phyloP scores from a whole-genome alignment of 108 stramenopile genomes.

The Cyclotella sp. region DNA sequence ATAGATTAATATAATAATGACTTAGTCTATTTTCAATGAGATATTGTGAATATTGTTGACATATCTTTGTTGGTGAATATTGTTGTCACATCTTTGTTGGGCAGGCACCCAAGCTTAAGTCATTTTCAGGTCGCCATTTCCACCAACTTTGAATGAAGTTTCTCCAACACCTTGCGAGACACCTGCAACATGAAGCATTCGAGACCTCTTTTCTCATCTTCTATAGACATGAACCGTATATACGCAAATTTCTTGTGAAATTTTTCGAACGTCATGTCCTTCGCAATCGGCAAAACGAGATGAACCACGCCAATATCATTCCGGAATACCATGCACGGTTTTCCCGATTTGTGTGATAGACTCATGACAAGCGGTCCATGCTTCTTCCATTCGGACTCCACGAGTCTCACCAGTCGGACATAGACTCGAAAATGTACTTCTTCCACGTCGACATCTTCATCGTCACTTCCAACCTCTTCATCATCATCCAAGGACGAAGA shows the following conservation, averaged over 20 bases:
- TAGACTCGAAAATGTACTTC: background rate
- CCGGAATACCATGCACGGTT: slow-evolving; percentile 5
- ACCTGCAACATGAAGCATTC: slow-evolving; percentile 13
- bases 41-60: too few relatives aligned
- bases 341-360: background rate
- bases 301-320: slow-evolving; percentile 12
- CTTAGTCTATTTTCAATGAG: too few relatives aligned
- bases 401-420: background rate
- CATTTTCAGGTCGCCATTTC: slow-evolving; percentile 4
- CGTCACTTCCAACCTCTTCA: background rate
- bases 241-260: background rate
- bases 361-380: background rate
- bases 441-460: background rate
- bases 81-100: too few relatives aligned
- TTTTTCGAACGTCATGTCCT: background rate
- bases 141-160: slow-evolving; percentile 1
- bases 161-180: background rate
- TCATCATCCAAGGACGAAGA: background rate
- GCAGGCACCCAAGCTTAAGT: too few relatives aligned
- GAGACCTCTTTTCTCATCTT: background rate
- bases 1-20: too few relatives aligned
- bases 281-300: slow-evolving; percentile 1
- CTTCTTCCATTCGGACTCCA: background rate
- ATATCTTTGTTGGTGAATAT: too few relatives aligned
- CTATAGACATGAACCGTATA: background rate